Conservation (phyloP, 352 stramenopile species). For the Globisporangium cylindrosporum region DNA sequence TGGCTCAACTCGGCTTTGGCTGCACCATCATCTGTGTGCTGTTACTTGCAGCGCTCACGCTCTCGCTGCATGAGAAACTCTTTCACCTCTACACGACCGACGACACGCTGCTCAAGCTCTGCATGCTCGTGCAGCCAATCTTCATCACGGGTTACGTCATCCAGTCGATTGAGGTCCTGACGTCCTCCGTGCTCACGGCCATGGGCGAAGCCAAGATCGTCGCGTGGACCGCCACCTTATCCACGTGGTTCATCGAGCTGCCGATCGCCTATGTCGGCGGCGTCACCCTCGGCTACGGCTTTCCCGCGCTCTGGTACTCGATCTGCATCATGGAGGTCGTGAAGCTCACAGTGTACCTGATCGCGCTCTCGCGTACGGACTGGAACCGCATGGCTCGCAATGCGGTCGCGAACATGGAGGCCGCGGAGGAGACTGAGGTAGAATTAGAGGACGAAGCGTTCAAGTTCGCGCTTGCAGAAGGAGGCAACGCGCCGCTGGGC, state of each 20-base stretch:
- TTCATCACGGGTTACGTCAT: conserved; percentile 44
- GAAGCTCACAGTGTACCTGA: conserved; percentile 34
- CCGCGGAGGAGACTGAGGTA: too few relatives aligned
- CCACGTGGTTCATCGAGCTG: conserved; percentile 45
- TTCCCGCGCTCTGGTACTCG: conserved; percentile 40
- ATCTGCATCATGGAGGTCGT: conserved; percentile 40
- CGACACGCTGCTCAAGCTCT: conserved; percentile 42
- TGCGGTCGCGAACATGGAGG: too few relatives aligned
- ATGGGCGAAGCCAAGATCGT: conserved; percentile 50
- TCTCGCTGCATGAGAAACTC: conserved; percentile 47
- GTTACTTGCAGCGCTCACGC: conserved; percentile 2
- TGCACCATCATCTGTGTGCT: conserved; percentile 40
- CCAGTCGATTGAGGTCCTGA: conserved; percentile 51
- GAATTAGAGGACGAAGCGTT: too few relatives aligned
- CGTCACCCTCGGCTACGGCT: conserved; percentile 43
- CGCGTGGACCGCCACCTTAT: conserved; percentile 33
- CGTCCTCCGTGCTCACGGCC: conserved; percentile 36
- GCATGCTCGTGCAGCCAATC: conserved; percentile 45
- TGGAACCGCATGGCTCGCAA: conserved; percentile 20
- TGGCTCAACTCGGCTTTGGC: conserved; percentile 59
- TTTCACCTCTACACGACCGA: conserved; percentile 53
- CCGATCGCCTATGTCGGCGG: conserved; percentile 43
- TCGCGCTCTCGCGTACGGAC: conserved; percentile 33
- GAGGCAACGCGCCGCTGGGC: too few relatives aligned
- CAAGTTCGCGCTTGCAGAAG: too few relatives aligned